Evolutionary conservation across 306 rosid genomes (phyloP).

Genomic region (Mucuna pruriens): DNA sequence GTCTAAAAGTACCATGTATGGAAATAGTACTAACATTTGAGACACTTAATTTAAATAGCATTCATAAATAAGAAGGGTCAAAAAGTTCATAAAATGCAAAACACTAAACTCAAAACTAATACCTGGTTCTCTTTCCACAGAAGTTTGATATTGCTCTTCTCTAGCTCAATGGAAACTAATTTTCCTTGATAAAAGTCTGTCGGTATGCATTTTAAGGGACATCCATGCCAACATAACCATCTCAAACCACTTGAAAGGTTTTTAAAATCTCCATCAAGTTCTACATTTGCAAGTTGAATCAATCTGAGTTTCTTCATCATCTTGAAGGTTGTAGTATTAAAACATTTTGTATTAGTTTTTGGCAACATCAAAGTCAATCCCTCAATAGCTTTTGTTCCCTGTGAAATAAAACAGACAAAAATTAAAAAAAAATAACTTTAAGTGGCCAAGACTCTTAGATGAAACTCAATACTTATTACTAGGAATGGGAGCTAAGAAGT

Average conservation of each 20-base stretch:
- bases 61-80: background rate
- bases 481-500: no score
- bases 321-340: background rate
- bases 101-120: background rate
- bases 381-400: conserved; percentile 15
- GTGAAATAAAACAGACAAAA: background rate
- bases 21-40: no score
- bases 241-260: background rate
- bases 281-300: background rate
- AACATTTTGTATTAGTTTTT: background rate
- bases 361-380: conserved; percentile 14
- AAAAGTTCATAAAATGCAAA: background rate
- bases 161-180: background rate
- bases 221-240: conserved; percentile 13
- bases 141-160: background rate
- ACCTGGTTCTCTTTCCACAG: conserved; percentile 16
- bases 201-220: background rate
- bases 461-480: no score
- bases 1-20: background rate
- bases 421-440: no score
- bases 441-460: no score
- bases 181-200: background rate
- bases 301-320: conserved; percentile 15
- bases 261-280: background rate
- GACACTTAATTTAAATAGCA: background rate